These are phyloP conservation scores for Dictyophora rubrovolvata DNA, from an alignment of 768 basidiomycete species.

Conservation along the genomic window DNA sequence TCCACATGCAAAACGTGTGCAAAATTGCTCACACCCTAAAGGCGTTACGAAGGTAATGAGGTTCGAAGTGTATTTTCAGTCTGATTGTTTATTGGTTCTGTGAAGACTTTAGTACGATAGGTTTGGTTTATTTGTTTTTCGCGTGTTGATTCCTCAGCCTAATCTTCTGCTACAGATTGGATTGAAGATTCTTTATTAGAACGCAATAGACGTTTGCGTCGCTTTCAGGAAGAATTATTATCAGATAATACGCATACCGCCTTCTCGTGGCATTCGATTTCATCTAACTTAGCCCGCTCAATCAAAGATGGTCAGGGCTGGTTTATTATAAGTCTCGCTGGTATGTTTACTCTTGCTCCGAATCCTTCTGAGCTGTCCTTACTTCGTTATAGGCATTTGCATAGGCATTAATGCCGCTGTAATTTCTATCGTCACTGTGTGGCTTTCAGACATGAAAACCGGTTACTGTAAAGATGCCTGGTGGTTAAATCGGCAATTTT, in stretches of 20 bases:
- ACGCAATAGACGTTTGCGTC: slow-evolving; percentile 64
- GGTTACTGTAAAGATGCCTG: slow-evolving; percentile 95
- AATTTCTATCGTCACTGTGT: slow-evolving; percentile 90
- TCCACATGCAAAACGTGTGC: background rate
- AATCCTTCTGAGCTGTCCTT: background rate
- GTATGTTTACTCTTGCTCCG: slow-evolving; percentile 35
- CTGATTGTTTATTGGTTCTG: background rate
- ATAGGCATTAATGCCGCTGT: slow-evolving; percentile 94
- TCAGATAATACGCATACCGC: slow-evolving; percentile 39
- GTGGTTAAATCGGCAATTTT: slow-evolving; percentile 98
- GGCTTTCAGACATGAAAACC: slow-evolving; percentile 96
- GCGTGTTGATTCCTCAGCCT: slow-evolving; percentile 10
- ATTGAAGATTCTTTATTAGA: slow-evolving; percentile 92
- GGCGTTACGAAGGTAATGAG: slow-evolving; percentile 69
- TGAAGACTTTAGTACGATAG: slow-evolving; percentile 78
- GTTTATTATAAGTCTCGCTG: slow-evolving; percentile 85
- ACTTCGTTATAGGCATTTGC: slow-evolving; percentile 50
- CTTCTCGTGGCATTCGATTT: slow-evolving; percentile 46
- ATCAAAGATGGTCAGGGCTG: slow-evolving; percentile 76
- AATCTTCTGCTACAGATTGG: slow-evolving; percentile 58
- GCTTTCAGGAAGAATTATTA: slow-evolving; percentile 36
- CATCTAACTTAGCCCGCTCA: slow-evolving; percentile 48
- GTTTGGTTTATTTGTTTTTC: slow-evolving; percentile 30
- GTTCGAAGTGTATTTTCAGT: background rate
- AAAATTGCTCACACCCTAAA: slow-evolving; percentile 23